Percentiles rank a stretch among this genome's conserved stretches.
phyloP scores from a whole-genome alignment of 371 early-diverging fungal species.

The Massospora cicadina region DNA sequence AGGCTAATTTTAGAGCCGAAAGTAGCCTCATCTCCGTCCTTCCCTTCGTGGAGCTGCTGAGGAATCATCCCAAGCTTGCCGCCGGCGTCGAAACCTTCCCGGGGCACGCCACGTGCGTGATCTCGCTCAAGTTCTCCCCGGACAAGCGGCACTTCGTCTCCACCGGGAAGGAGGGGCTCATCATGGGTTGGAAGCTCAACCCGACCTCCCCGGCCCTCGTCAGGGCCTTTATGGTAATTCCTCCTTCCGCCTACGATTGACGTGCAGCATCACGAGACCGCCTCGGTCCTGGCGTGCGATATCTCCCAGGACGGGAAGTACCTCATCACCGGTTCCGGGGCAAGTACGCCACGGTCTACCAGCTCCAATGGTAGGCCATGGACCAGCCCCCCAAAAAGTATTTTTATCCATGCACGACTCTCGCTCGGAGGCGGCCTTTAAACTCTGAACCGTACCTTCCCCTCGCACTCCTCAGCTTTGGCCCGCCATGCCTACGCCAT shows the following conservation, averaged over 20 bases:
- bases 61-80: neutral
- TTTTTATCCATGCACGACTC: too few relatives aligned
- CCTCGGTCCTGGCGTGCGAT: slow-evolving; percentile 1
- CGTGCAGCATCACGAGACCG: slow-evolving; percentile 3
- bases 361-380: slow-evolving; percentile 1
- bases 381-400: neutral
- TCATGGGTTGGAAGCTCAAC: slow-evolving; percentile 4
- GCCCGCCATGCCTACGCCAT: too few relatives aligned
- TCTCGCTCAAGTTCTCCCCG: neutral
- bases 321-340: slow-evolving; percentile 7
- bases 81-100: neutral
- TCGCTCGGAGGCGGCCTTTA: too few relatives aligned
- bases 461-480: too few relatives aligned
- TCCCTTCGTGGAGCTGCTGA: neutral
- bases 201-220: neutral
- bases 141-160: neutral
- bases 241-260: neutral
- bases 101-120: slow-evolving; percentile 5
- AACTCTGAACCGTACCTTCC: too few relatives aligned
- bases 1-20: neutral
- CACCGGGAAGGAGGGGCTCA: slow-evolving; percentile 6
- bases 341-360: slow-evolving; percentile 5
- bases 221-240: neutral
- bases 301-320: slow-evolving; percentile 5
- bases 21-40: slow-evolving; percentile 2